A percentile compares a stretch with the other conserved stretches of the same genome.
Evolutionary conservation across 1,139 yeast species (phyloP).

Genomic region (Geotrichum aggregatum): DNA sequence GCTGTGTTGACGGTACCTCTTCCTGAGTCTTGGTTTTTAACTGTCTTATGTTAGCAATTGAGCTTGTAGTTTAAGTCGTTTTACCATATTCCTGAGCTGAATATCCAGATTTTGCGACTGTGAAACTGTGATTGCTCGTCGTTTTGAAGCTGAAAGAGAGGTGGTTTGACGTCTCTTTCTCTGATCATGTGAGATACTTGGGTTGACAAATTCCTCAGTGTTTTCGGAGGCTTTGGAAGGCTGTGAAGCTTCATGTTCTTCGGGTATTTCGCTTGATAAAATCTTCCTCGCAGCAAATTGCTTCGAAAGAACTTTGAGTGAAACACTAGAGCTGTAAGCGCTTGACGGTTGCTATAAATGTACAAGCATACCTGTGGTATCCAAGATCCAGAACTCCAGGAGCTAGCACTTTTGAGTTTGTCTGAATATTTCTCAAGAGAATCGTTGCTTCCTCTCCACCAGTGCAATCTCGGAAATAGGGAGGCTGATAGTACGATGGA

Average conservation of each 20-base stretch:
- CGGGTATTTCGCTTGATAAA: background rate
- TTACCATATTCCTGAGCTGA: constrained; percentile 16
- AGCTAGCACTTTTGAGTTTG: background rate
- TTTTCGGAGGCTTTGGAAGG: background rate
- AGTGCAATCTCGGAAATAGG: constrained; percentile 20
- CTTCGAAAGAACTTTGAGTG: constrained; percentile 1
- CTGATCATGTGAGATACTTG: background rate
- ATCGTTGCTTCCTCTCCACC: constrained; percentile 3
- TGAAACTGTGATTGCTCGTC: background rate
- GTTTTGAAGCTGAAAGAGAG: background rate
- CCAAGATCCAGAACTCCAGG: constrained; percentile 16
- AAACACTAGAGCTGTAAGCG: constrained; percentile 7
- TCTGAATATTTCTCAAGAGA: constrained; percentile 4
- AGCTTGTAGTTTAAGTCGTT: background rate
- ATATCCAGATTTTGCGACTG: background rate
- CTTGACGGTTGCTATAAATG: background rate
- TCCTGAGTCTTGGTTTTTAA: constrained; percentile 17
- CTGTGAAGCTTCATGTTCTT: background rate
- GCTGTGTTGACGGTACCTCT: constrained; percentile 13
- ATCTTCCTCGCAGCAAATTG: background rate
- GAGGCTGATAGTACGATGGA: constrained; percentile 21
- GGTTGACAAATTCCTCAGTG: background rate
- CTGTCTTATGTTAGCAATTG: constrained; percentile 1
- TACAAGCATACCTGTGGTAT: constrained; percentile 7
- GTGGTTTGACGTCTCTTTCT: background rate